A percentile compares a stretch with the other conserved stretches of the same genome.
Evolutionary conservation across 2,329 filamentous ascomycete genomes (phyloP).

Genomic region (Trichoderma oligosporum): DNA sequence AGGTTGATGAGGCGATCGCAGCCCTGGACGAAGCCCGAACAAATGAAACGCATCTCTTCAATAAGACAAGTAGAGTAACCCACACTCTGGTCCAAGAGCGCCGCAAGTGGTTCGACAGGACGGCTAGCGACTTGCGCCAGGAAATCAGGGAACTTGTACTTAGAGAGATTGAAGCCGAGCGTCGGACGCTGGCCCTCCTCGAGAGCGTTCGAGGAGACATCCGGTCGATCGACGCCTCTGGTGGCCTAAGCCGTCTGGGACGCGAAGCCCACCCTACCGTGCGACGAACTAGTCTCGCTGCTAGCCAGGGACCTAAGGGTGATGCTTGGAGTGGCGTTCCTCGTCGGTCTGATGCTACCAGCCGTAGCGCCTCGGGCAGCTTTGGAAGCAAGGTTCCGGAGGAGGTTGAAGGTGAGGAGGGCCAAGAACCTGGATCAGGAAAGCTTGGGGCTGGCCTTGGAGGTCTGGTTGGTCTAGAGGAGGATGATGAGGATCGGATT

Average conservation of each 20-base stretch:
- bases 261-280: constrained; percentile 77
- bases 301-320: constrained; percentile 93
- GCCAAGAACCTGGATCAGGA: constrained; percentile 36
- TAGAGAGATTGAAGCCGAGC: constrained; percentile 91
- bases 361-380: constrained; percentile 66
- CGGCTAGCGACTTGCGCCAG: constrained; percentile 74
- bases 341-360: constrained; percentile 72
- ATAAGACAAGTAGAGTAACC: constrained; percentile 87
- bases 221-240: constrained; percentile 83
- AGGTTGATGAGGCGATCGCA: constrained; percentile 95
- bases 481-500: constrained; percentile 88
- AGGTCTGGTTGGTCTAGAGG: constrained; percentile 56
- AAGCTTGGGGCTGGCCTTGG: constrained; percentile 40
- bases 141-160: constrained; percentile 90
- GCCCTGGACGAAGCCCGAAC: constrained; percentile 82
- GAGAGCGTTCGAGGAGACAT: constrained; percentile 92
- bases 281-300: constrained; percentile 72
- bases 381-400: constrained; percentile 62
- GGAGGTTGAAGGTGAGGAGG: constrained; percentile 51
- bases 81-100: constrained; percentile 84
- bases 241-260: constrained; percentile 83
- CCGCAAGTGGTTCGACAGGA: constrained; percentile 84
- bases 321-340: constrained; percentile 97
- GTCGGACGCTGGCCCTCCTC: constrained; percentile 85
- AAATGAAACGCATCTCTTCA: constrained; percentile 74